Percentiles rank a stretch among this genome's conserved stretches.
phyloP scores from a whole-genome alignment of 1,284 basidiomycete species.

The Anthracocystis panici-leucophaei region DNA sequence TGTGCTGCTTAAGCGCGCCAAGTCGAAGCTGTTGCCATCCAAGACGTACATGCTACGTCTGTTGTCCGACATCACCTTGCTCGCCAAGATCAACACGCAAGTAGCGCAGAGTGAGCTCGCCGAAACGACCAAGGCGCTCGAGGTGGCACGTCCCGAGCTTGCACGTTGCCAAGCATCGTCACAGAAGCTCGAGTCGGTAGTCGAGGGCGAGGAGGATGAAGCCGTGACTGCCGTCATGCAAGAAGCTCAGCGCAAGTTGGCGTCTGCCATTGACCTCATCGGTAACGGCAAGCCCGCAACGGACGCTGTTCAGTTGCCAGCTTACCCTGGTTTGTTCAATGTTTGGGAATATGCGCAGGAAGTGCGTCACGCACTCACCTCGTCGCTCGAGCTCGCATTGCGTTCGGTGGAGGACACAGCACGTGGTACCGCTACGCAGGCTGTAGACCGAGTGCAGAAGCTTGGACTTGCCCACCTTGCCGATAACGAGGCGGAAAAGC shows the following conservation, averaged over 20 bases:
- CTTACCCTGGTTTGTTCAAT: slow-evolving; percentile 86
- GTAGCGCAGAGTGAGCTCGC: slow-evolving; percentile 85
- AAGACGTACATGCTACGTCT: slow-evolving; percentile 91
- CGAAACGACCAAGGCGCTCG: slow-evolving; percentile 79
- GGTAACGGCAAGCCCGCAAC: slow-evolving; percentile 77
- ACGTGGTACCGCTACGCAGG: slow-evolving; percentile 77
- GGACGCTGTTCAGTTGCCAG: slow-evolving; percentile 72
- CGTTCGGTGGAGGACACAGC: slow-evolving; percentile 86
- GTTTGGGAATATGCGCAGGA: slow-evolving; percentile 91
- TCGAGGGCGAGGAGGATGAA: slow-evolving; percentile 85
- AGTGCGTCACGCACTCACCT: slow-evolving; percentile 82
- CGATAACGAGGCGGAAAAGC: slow-evolving; percentile 57
- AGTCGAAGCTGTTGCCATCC: slow-evolving; percentile 95
- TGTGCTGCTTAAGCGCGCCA: slow-evolving; percentile 91
- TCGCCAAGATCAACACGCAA: slow-evolving; percentile 86
- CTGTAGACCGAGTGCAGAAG: slow-evolving; percentile 78
- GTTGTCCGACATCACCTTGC: slow-evolving; percentile 86
- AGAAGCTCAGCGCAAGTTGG: slow-evolving; percentile 73
- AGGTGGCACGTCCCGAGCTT: slow-evolving; percentile 76
- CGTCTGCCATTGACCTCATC: slow-evolving; percentile 81
- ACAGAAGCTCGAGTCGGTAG: slow-evolving; percentile 80
- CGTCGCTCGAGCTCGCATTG: slow-evolving; percentile 85
- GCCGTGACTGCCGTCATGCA: slow-evolving; percentile 76
- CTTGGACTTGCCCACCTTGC: slow-evolving; percentile 86
- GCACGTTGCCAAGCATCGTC: slow-evolving; percentile 78